Evolutionary conservation across 768 basidiomycete genomes (phyloP), one percentile per base, ranked within the genome.

Genomic region (Tulasnella sp.): DNA sequence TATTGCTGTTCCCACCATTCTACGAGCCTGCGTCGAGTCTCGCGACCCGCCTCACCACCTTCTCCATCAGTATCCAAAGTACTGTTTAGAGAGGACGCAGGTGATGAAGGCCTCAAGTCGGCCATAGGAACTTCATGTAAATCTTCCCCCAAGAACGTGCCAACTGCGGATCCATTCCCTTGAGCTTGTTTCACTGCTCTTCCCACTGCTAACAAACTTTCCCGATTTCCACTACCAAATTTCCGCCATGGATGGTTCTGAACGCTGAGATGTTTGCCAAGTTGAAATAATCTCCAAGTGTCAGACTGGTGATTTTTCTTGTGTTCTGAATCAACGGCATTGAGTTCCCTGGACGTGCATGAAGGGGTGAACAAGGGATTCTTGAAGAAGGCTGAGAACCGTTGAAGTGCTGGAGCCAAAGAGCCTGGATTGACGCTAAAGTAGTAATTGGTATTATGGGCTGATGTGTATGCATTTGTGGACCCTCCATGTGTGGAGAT

Each of bases 261-360:
- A 58, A 77, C 79, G 51, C 79, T 81, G 43, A 93, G 76, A 58
- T 82, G 74, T 65, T 98, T 98, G 66, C 85, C 87, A 22, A 96
- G 67, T 64, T 99, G 93, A 66, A 85, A 98, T 52, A 92, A 78
- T n/a, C 93, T 78, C 85, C 90, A 92, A 60, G 81, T 69, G 61
- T 96, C 90, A 2, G 73, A 69, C 63, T 93, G 92, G 41, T 85
- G 77, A 62, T 98, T 99, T 70, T 95, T 93, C 69, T 89, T 88
- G 71, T 96, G 82, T 64, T 99, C 95, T 0, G 89, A 93, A 63
- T 99, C 83, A 35, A 99, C 92, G 1, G 95, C 93, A 58, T 90
- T 90, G 56, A 95, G 72, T 67, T 99, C 93, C 28, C 90, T 78
- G 24, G 77, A 72, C 0, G 89, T 91, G 62, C 89, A 87, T 3